These are phyloP conservation scores for Phlebopus sp. DNA, from an alignment of 1,284 basidiomycete genomes.

Conservation along the genomic window DNA sequence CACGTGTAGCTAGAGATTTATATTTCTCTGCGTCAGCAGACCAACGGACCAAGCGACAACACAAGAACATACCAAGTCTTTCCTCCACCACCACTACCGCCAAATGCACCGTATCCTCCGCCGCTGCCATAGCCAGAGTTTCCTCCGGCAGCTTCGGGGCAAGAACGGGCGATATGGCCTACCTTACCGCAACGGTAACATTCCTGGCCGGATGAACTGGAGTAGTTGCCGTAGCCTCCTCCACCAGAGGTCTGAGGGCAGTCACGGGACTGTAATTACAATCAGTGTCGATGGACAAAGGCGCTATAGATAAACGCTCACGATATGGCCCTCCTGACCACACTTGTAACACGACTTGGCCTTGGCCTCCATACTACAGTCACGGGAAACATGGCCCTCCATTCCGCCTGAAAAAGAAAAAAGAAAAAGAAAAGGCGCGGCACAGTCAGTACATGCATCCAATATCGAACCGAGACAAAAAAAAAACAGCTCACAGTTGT, in stretches of 20 bases:
- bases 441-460: not conserved
- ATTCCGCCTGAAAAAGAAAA: constrained; percentile 49
- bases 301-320: constrained; percentile 34
- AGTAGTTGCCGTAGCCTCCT: constrained; percentile 35
- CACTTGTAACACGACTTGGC: constrained; percentile 89
- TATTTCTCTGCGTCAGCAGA: too few species aligned
- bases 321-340: constrained; percentile 70
- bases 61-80: constrained; percentile 75
- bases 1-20: constrained; percentile 71
- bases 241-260: constrained; percentile 58
- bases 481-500: constrained; percentile 59
- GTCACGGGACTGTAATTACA: constrained; percentile 63
- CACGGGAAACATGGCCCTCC: constrained; percentile 76
- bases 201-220: constrained; percentile 48
- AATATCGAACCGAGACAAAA: not conserved
- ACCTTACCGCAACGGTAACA: constrained; percentile 87
- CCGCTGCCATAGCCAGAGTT: constrained; percentile 25
- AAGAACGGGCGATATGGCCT: constrained; percentile 84
- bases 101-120: constrained; percentile 32
- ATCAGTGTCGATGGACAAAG: not conserved
- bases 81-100: constrained; percentile 34
- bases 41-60: too few species aligned
- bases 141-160: constrained; percentile 58
- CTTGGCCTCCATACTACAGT: constrained; percentile 72
- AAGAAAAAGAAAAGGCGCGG: too few species aligned